Conservation (phyloP, 768 basidiomycete genomes). For the Dioszegia aurantiaca region DNA sequence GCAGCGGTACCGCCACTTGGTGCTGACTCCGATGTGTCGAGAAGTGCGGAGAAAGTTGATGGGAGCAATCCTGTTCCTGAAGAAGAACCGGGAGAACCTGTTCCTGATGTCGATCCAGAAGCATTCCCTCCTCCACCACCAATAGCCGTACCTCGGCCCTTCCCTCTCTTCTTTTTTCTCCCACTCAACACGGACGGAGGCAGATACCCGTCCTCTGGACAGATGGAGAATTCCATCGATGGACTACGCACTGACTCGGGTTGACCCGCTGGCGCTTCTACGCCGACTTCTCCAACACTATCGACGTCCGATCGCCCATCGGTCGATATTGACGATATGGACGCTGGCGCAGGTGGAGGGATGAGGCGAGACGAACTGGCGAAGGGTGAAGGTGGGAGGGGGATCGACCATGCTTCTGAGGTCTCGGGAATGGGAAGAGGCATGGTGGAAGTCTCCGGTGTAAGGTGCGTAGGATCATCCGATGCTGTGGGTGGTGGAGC, state of each 20-base stretch:
- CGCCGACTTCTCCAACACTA: too few species aligned
- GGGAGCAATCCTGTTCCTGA: too few species aligned
- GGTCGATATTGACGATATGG: neutral
- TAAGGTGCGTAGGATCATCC: too few species aligned
- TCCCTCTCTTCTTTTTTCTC: conserved; percentile 32
- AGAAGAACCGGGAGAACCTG: neutral
- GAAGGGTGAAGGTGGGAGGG: conserved; percentile 30
- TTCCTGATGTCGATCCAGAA: neutral
- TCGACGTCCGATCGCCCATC: conserved; percentile 11
- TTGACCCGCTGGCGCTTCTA: too few species aligned
- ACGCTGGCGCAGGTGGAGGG: conserved; percentile 1
- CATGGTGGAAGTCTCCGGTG: too few species aligned
- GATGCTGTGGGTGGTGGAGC: neutral
- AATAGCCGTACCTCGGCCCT: conserved; percentile 12
- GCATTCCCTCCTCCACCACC: neutral
- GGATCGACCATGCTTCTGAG: conserved; percentile 26
- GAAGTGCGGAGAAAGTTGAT: too few species aligned
- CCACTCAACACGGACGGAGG: conserved; percentile 13
- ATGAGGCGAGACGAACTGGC: conserved; percentile 29
- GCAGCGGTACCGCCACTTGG: too few species aligned
- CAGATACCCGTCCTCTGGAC: conserved; percentile 41
- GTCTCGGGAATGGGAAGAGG: too few species aligned
- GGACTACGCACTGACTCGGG: too few species aligned
- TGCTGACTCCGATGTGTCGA: too few species aligned
- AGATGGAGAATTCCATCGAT: conserved; percentile 31